Evolutionary conservation across 257 asterid species (phyloP).

Genomic region (Ehretia macrophylla): DNA sequence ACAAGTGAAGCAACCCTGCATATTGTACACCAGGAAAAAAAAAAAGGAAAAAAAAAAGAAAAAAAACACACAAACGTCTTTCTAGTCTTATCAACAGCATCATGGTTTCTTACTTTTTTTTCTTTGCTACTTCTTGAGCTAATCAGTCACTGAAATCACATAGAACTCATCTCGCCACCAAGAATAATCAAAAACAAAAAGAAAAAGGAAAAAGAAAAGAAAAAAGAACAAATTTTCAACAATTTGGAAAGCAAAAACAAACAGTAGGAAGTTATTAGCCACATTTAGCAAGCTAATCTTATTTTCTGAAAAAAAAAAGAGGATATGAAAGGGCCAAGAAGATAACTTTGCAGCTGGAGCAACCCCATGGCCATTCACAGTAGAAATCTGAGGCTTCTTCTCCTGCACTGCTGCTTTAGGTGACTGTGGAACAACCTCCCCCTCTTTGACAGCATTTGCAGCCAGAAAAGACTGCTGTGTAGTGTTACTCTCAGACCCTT

Average conservation of each 20-base stretch:
- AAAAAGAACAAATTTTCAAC: neutral
- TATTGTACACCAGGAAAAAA: too few relatives aligned
- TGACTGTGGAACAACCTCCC: slow-evolving; percentile 14
- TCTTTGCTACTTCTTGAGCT: too few relatives aligned
- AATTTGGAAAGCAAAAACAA: neutral
- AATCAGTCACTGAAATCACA: too few relatives aligned
- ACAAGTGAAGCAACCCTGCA: too few relatives aligned
- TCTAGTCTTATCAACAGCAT: neutral
- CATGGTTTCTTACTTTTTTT: too few relatives aligned
- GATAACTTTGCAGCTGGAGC: slow-evolving; percentile 36
- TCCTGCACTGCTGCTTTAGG: slow-evolving; percentile 23
- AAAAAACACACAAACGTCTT: neutral
- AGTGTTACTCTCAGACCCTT: slow-evolving; percentile 8
- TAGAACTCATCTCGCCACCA: too few relatives aligned
- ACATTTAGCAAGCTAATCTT: neutral
- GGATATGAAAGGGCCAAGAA: neutral
- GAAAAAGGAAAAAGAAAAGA: neutral
- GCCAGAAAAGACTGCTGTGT: slow-evolving; percentile 15
- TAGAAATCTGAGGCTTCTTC: slow-evolving; percentile 23
- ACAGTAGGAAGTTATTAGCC: too few relatives aligned
- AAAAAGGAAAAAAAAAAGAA: neutral
- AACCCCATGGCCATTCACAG: slow-evolving; percentile 20
- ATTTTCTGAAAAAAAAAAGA: neutral
- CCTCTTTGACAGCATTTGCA: slow-evolving; percentile 27
- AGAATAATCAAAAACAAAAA: neutral